Conservation (phyloP, 202 grass and related monocot species). For the Miscanthus sacchariflorus region DNA sequence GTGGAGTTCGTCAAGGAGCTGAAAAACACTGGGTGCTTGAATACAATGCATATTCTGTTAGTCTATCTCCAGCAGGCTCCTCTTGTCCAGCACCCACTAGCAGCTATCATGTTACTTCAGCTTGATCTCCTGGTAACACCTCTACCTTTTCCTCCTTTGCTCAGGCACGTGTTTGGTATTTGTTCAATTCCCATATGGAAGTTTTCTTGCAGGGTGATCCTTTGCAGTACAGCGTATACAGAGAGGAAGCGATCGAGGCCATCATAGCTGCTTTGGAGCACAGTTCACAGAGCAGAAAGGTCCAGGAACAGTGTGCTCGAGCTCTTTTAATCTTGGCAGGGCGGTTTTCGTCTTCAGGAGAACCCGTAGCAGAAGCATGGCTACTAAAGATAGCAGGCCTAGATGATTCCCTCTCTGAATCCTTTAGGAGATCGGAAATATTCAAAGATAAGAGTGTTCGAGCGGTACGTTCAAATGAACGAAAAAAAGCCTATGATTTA, state of each 20-base stretch:
- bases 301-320: constrained; percentile 84
- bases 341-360: constrained; percentile 76
- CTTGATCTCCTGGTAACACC: constrained; percentile 89
- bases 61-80: constrained; percentile 95
- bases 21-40: constrained; percentile 73
- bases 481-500: not conserved
- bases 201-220: constrained; percentile 85
- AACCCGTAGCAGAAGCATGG: constrained; percentile 79
- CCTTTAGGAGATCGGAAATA: constrained; percentile 81
- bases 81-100: constrained; percentile 75
- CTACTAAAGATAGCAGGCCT: constrained; percentile 86
- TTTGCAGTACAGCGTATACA: constrained; percentile 86
- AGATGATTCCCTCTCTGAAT: constrained; percentile 80
- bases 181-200: constrained; percentile 50
- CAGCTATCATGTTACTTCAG: constrained; percentile 82
- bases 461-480: constrained; percentile 57
- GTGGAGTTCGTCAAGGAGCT: constrained; percentile 84
- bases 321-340: constrained; percentile 86
- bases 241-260: constrained; percentile 89
- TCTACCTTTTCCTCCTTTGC: constrained; percentile 41
- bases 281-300: constrained; percentile 64
- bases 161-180: constrained; percentile 22
- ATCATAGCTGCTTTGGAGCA: constrained; percentile 70
- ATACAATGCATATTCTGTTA: constrained; percentile 92
- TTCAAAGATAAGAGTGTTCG: constrained; percentile 65